phyloP scores from a whole-genome alignment of 169 alveolate genomes.

The Plasmodium gallinaceum region DNA sequence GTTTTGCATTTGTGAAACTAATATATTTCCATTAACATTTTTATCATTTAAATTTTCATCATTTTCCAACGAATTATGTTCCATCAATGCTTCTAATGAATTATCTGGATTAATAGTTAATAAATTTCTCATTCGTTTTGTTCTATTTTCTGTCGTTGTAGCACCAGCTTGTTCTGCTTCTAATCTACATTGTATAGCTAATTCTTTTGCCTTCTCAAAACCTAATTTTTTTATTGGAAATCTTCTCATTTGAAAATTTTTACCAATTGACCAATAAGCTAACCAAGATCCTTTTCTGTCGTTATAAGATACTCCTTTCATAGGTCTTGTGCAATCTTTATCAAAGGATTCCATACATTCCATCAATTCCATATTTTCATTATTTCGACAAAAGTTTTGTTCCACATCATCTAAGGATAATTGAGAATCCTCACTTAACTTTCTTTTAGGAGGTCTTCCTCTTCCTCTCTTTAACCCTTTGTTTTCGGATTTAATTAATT shows the following conservation, averaged over 20 bases:
- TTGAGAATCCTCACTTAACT: constrained; percentile 57
- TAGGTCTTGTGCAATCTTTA: constrained; percentile 73
- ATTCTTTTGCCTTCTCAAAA: constrained; percentile 67
- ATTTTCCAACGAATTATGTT: constrained; percentile 29
- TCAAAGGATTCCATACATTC: constrained; percentile 65
- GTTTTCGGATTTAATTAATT: constrained; percentile 10
- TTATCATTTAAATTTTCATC: constrained; percentile 25
- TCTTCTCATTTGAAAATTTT: constrained; percentile 68
- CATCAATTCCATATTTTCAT: constrained; percentile 41
- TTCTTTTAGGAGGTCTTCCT: constrained; percentile 73
- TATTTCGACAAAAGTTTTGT: constrained; percentile 43
- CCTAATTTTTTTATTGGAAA: constrained; percentile 75
- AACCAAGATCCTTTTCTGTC: constrained; percentile 74
- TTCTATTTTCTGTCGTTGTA: constrained; percentile 73
- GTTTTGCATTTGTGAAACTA: constrained; percentile 44
- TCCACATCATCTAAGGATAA: constrained; percentile 63
- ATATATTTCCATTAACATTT: constrained; percentile 26
- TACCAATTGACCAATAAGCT: constrained; percentile 77
- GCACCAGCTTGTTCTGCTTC: constrained; percentile 78
- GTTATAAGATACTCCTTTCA: constrained; percentile 75
- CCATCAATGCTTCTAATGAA: constrained; percentile 39
- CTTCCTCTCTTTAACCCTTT: constrained; percentile 66
- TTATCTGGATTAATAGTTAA: constrained; percentile 29
- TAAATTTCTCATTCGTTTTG: constrained; percentile 36
- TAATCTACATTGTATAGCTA: constrained; percentile 76